These are phyloP conservation scores for Ogataea sp. DNA, from an alignment of 805 yeast genomes.

Conservation along the genomic window DNA sequence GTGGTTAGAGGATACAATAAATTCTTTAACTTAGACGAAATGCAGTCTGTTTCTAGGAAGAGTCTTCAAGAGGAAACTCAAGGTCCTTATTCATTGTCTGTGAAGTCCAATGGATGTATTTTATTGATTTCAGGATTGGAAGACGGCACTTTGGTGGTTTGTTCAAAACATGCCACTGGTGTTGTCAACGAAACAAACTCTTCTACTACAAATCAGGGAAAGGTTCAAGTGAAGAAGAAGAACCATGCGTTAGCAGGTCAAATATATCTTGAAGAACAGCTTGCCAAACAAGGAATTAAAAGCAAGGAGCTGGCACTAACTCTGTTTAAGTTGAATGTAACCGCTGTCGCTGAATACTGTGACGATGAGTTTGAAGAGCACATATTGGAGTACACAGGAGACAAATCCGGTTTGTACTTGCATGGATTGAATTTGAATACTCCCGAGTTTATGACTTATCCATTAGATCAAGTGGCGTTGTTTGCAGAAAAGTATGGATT, in stretches of 20 bases:
- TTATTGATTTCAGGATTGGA: slow-evolving; percentile 70
- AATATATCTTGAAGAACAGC: slow-evolving; percentile 43
- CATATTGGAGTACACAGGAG: slow-evolving; percentile 61
- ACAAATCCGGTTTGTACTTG: slow-evolving; percentile 72
- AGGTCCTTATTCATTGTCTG: slow-evolving; percentile 77
- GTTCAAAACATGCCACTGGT: slow-evolving; percentile 90
- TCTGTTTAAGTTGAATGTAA: slow-evolving; percentile 44
- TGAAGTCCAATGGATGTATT: slow-evolving; percentile 93
- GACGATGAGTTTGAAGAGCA: slow-evolving; percentile 95
- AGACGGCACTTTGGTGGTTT: slow-evolving; percentile 74
- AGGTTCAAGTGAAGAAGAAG: slow-evolving; percentile 15
- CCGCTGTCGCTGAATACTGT: slow-evolving; percentile 91
- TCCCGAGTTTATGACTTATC: slow-evolving; percentile 53
- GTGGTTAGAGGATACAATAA: slow-evolving; percentile 89
- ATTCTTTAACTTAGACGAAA: slow-evolving; percentile 79
- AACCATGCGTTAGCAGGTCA: slow-evolving; percentile 79
- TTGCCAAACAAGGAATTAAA: slow-evolving; percentile 31
- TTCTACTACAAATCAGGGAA: slow-evolving; percentile 5
- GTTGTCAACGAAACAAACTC: slow-evolving; percentile 19
- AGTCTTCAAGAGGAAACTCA: slow-evolving; percentile 35
- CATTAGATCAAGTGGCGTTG: slow-evolving; percentile 47
- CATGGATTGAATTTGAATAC: slow-evolving; percentile 81
- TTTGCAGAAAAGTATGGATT: slow-evolving; percentile 72
- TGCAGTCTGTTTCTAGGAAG: slow-evolving; percentile 40
- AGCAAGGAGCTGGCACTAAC: slow-evolving; percentile 45